These are phyloP conservation scores for Wickerhamomyces mucosus DNA, from an alignment of 805 yeast species.

Conservation along the genomic window DNA sequence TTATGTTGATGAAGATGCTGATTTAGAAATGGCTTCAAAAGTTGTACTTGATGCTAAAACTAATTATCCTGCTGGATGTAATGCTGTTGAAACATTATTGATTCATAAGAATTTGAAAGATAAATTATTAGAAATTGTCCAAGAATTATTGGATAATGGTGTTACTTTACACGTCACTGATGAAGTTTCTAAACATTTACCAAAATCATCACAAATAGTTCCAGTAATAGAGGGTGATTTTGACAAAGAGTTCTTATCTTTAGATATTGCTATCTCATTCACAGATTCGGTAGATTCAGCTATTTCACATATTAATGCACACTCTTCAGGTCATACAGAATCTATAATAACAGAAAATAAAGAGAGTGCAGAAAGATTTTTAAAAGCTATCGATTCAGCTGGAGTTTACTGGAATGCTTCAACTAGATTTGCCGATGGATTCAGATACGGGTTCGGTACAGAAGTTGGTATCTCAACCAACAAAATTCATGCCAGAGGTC, in stretches of 20 bases:
- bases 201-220: constrained; percentile 23
- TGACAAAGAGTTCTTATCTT: constrained; percentile 71
- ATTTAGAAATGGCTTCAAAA: constrained; percentile 63
- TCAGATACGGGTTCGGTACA: constrained; percentile 96
- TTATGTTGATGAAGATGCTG: constrained; percentile 71
- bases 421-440: constrained; percentile 97
- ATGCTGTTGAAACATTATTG: constrained; percentile 85
- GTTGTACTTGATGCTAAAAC: constrained; percentile 84
- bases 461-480: constrained; percentile 97
- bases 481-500: constrained; percentile 97
- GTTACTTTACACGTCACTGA: constrained; percentile 65
- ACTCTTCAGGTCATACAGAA: constrained; percentile 96
- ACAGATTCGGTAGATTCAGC: constrained; percentile 59
- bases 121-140: constrained; percentile 27
- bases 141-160: constrained; percentile 45
- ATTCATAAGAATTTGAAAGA: constrained; percentile 38
- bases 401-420: constrained; percentile 98
- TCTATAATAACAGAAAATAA: constrained; percentile 75
- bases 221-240: constrained; percentile 62
- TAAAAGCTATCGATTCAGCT: constrained; percentile 84
- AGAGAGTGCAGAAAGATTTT: constrained; percentile 60
- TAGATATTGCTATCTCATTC: constrained; percentile 69
- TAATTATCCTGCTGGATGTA: constrained; percentile 98
- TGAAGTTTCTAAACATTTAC: constrained; percentile 29
- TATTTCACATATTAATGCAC: constrained; percentile 75